Percentiles rank a stretch among this genome's conserved stretches.
Evolutionary conservation across 495 filamentous ascomycete genomes (phyloP).

Genomic region (Thermochaetoides thermophila): DNA sequence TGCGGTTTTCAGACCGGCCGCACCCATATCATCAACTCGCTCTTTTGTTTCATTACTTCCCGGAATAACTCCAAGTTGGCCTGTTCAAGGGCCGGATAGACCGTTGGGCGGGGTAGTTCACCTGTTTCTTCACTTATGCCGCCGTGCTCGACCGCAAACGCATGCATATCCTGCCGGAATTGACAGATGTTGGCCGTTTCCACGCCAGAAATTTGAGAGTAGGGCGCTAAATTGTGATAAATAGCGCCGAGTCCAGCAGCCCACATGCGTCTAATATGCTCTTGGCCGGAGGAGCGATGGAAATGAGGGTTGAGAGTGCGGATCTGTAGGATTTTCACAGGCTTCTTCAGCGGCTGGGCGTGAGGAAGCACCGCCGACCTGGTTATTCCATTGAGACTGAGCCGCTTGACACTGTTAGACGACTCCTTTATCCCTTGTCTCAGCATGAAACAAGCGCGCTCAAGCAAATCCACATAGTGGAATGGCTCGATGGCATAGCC

Average conservation of each 20-base stretch:
- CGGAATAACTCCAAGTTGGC: slow-evolving; percentile 2
- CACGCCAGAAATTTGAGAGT: neutral
- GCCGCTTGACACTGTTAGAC: too few species aligned
- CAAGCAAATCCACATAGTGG: slow-evolving; percentile 15
- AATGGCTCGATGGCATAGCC: slow-evolving; percentile 23
- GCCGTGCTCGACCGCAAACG: slow-evolving; percentile 2
- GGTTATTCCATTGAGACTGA: too few species aligned
- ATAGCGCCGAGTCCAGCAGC: slow-evolving; percentile 12
- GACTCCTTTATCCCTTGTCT: too few species aligned
- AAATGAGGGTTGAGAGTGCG: slow-evolving; percentile 15
- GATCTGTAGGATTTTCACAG: slow-evolving; percentile 13
- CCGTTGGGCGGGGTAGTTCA: slow-evolving; percentile 5
- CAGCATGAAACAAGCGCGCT: too few species aligned
- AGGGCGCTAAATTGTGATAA: slow-evolving; percentile 9
- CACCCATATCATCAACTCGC: neutral
- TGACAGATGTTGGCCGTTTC: neutral
- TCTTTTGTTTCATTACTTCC: neutral
- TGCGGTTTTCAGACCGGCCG: neutral
- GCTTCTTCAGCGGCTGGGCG: slow-evolving; percentile 1
- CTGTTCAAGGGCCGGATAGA: slow-evolving; percentile 6
- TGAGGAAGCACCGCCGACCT: neutral
- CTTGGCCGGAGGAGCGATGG: slow-evolving; percentile 11
- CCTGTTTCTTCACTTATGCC: neutral
- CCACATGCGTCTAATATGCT: slow-evolving; percentile 15
- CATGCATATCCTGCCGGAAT: slow-evolving; percentile 3